Evolutionary conservation across 2,329 filamentous ascomycete genomes (phyloP).

Genomic region (Boeremia exigua): DNA sequence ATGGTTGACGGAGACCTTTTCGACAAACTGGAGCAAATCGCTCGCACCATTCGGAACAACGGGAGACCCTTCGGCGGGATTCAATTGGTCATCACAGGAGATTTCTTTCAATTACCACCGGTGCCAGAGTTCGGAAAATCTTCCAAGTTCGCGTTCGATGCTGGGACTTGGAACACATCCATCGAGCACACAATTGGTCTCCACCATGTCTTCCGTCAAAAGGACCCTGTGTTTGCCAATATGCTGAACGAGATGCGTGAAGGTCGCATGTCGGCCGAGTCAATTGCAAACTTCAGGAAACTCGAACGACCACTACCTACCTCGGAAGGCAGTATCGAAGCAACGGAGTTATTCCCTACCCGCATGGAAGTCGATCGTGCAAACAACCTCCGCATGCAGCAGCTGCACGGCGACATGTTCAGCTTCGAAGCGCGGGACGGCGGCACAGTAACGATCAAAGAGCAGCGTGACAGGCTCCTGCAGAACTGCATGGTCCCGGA

Average conservation of each 20-base stretch:
- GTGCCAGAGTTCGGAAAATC: slow-evolving; percentile 79
- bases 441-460: slow-evolving; percentile 70
- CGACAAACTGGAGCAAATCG: slow-evolving; percentile 91
- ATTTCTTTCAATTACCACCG: slow-evolving; percentile 96
- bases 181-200: slow-evolving; percentile 96
- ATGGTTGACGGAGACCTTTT: slow-evolving; percentile 99
- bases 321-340: slow-evolving; percentile 75
- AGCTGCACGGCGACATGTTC: slow-evolving; percentile 70
- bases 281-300: slow-evolving; percentile 76
- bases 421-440: slow-evolving; percentile 77
- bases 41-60: slow-evolving; percentile 84
- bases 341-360: slow-evolving; percentile 94
- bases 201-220: slow-evolving; percentile 95
- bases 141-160: slow-evolving; percentile 91
- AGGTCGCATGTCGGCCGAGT: slow-evolving; percentile 77
- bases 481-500: slow-evolving; percentile 93
- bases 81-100: slow-evolving; percentile 91
- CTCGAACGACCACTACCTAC: slow-evolving; percentile 69
- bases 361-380: slow-evolving; percentile 87
- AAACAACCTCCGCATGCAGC: slow-evolving; percentile 75
- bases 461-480: slow-evolving; percentile 76
- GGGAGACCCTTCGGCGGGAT: slow-evolving; percentile 94
- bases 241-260: slow-evolving; percentile 99
- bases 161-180: slow-evolving; percentile 86
- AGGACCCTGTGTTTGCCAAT: slow-evolving; percentile 83